Conservation (phyloP, 2,329 filamentous ascomycete species). For the Triangularia setosa region DNA sequence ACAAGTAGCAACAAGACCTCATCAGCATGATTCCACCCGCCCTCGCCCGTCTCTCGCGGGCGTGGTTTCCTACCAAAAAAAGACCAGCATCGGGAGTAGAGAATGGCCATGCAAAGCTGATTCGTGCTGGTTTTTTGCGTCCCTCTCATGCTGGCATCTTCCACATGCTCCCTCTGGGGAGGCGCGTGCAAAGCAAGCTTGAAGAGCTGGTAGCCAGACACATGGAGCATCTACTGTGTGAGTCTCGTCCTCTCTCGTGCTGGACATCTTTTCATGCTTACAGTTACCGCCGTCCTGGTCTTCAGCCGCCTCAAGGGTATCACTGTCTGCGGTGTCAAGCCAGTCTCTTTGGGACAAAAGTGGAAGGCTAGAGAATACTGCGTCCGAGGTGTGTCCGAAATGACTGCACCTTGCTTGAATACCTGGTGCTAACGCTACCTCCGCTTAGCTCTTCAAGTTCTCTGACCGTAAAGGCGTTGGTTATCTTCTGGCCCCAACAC, state of each 20-base stretch:
- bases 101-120: conserved; percentile 64
- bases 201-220: conserved; percentile 82
- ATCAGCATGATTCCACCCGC: conserved; percentile 16
- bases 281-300: background rate
- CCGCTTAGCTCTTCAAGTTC: conserved; percentile 68
- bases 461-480: conserved; percentile 70
- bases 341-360: conserved; percentile 79
- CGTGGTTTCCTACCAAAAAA: conserved; percentile 76
- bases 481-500: conserved; percentile 83
- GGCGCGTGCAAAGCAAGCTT: conserved; percentile 83
- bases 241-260: background rate
- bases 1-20: background rate
- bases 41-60: conserved; percentile 57
- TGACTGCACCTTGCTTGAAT: background rate
- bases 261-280: background rate
- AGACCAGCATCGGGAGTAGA: conserved; percentile 55
- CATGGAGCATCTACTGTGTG: conserved; percentile 55
- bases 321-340: conserved; percentile 80
- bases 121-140: conserved; percentile 69
- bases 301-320: conserved; percentile 71
- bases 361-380: conserved; percentile 69
- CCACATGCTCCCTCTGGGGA: conserved; percentile 82
- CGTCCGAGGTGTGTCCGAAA: conserved; percentile 58
- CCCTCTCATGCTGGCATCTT: conserved; percentile 89
- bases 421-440: conserved; percentile 16